Conservation (phyloP, 371 early-diverging fungal species). For the Haplosporangium sp. region DNA sequence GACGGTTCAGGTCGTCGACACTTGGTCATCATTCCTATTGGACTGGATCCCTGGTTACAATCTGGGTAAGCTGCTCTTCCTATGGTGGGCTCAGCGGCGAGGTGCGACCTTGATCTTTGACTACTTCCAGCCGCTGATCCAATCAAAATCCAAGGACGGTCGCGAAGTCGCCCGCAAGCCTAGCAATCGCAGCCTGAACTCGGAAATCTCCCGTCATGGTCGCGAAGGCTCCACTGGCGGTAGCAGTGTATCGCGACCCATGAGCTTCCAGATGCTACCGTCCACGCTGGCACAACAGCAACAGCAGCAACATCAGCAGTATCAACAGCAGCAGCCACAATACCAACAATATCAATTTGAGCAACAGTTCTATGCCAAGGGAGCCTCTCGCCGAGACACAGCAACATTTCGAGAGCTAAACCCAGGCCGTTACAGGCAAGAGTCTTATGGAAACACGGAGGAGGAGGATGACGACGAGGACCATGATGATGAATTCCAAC, state of each 20-base stretch:
- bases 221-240: slow-evolving; percentile 28
- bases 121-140: slow-evolving; percentile 54
- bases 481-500: slow-evolving; percentile 4
- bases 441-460: slow-evolving; percentile 24
- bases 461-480: slow-evolving; percentile 22
- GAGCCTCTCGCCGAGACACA: slow-evolving; percentile 34
- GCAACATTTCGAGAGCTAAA: slow-evolving; percentile 32
- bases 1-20: slow-evolving; percentile 50
- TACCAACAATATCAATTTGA: slow-evolving; percentile 40
- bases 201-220: slow-evolving; percentile 31
- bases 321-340: slow-evolving; percentile 38
- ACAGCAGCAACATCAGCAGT: slow-evolving; percentile 40
- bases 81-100: slow-evolving; percentile 54
- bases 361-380: slow-evolving; percentile 43
- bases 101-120: slow-evolving; percentile 52
- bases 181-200: slow-evolving; percentile 39
- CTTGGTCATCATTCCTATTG: slow-evolving; percentile 51
- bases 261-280: slow-evolving; percentile 41
- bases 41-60: slow-evolving; percentile 55
- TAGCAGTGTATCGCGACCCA: slow-evolving; percentile 19
- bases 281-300: slow-evolving; percentile 35
- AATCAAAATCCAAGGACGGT: slow-evolving; percentile 53
- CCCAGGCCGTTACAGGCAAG: slow-evolving; percentile 25
- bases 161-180: slow-evolving; percentile 50
- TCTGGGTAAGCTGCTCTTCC: slow-evolving; percentile 46